Evolutionary conservation across 2,329 filamentous ascomycete genomes (phyloP).

Genomic region (Fusarium xyrophilum): DNA sequence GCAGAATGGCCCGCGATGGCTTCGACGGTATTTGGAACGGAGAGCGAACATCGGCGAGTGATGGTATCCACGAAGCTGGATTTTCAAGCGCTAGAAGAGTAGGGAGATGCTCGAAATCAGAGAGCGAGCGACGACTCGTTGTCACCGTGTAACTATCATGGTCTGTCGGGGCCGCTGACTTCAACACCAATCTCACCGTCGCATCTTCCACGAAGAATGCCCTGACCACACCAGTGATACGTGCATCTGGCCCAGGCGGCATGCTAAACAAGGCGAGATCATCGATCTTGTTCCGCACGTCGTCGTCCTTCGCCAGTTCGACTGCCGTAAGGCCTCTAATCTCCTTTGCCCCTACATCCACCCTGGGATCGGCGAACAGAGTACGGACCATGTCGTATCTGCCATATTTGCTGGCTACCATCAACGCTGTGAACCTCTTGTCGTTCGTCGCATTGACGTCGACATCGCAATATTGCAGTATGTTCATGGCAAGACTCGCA

Average conservation of each 20-base stretch:
- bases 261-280: constrained; percentile 86
- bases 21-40: constrained; percentile 94
- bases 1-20: constrained; percentile 83
- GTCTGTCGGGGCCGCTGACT: constrained; percentile 86
- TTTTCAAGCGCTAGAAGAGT: constrained; percentile 86
- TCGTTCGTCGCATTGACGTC: constrained; percentile 96
- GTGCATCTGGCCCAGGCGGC: constrained; percentile 72
- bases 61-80: constrained; percentile 93
- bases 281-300: constrained; percentile 94
- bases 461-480: constrained; percentile 86
- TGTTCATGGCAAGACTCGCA: constrained; percentile 73
- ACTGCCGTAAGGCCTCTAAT: constrained; percentile 89
- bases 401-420: constrained; percentile 99
- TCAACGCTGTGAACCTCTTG: constrained; percentile 91
- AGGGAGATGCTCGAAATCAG: constrained; percentile 90
- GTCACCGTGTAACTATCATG: constrained; percentile 89
- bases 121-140: constrained; percentile 84
- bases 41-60: constrained; percentile 76
- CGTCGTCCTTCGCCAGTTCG: constrained; percentile 96
- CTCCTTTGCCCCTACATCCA: constrained; percentile 85
- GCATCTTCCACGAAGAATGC: constrained; percentile 98
- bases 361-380: constrained; percentile 84
- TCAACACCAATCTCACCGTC: constrained; percentile 89
- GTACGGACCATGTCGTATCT: constrained; percentile 90
- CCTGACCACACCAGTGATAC: constrained; percentile 90